phyloP scores from a whole-genome alignment of 805 yeast species.

The Wickerhamiella azyma region DNA sequence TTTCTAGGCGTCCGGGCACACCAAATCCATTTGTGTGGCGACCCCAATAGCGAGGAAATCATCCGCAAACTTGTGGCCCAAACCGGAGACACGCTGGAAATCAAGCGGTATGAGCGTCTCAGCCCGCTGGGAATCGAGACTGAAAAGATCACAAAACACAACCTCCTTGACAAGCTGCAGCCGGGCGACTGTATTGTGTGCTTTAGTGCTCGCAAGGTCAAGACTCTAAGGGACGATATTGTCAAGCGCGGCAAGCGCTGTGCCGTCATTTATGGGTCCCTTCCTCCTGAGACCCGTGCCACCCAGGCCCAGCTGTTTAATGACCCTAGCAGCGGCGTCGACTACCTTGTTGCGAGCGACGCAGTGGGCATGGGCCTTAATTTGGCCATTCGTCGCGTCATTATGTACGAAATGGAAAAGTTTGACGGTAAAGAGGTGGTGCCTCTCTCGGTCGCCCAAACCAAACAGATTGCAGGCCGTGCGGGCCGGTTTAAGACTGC shows the following conservation, averaged over 20 bases:
- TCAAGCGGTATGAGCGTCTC: constrained; percentile 58
- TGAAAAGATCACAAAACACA: constrained; percentile 24
- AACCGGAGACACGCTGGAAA: constrained; percentile 71
- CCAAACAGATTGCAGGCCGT: constrained; percentile 90
- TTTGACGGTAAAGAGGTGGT: constrained; percentile 45
- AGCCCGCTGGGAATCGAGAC: constrained; percentile 51
- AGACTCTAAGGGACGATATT: constrained; percentile 53
- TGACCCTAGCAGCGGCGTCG: constrained; percentile 47
- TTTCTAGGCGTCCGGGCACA: constrained; percentile 73
- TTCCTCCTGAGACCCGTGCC: constrained; percentile 89
- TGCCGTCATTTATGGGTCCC: constrained; percentile 86
- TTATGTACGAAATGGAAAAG: constrained; percentile 56
- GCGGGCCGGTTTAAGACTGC: constrained; percentile 66
- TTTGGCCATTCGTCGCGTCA: constrained; percentile 63
- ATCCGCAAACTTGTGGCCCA: constrained; percentile 41
- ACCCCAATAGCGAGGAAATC: constrained; percentile 64
- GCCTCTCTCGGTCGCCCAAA: constrained; percentile 45
- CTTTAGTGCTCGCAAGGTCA: constrained; percentile 62
- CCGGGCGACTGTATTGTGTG: constrained; percentile 85
- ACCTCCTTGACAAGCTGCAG: constrained; percentile 28
- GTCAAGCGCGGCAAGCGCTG: constrained; percentile 55
- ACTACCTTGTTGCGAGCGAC: constrained; percentile 85
- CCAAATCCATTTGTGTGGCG: constrained; percentile 90
- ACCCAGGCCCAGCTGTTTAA: constrained; percentile 74
- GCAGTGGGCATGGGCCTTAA: constrained; percentile 98